Base-by-base conservation (phyloP, 768 basidiomycete genomes). In the Crassisporium funariophilum region DNA sequence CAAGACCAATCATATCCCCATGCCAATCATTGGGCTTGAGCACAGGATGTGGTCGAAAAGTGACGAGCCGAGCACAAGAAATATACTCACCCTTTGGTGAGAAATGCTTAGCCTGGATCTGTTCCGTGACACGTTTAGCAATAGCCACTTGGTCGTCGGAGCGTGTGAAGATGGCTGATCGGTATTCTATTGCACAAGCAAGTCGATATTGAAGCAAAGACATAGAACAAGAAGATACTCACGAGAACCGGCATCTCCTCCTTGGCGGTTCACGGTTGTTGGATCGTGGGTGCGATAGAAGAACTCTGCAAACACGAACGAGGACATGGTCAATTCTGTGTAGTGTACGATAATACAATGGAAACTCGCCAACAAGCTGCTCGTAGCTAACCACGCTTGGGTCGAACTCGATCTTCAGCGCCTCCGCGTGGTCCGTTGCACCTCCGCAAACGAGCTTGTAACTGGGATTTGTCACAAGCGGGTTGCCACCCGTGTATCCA, bases 231-330 rank as follows among this genome's bases (percentile, higher is more conserved):
- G 23, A 50, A 8, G 23, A 19, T 4, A 78, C 84, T 53, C 59
- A 93, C 91, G 93, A 21, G 83, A 81, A 15, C 94, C 93, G 2
- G 59, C 61, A 58, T 95, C 92, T 1, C 58, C 74, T 21, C 93
- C 93, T 63, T 95, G 93, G 11, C 76, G 70, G 65, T 95, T 84
- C 45, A 76, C 59, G 0, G 90, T 89, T 33, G 93, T 95, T 2
- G 95, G 91, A 55, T 97, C 94, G 58, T 98, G 95, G 0, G 90
- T 91, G 36, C 95, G 80, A 66, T 93, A 95, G 69, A 95, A 95
- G 74, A 94, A 95, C 67, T 95, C 92, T 86, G 63, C 20, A 2
- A 29, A 19, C 10, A n/a, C n/a, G n/a, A n/a, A n/a, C n/a, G n/a
- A n/a, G n/a, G 19, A 20, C 15, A 40, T 42, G 8, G 29, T 42